phyloP scores from a whole-genome alignment of 169 alveolate genomes.

The Plasmodium inui region DNA sequence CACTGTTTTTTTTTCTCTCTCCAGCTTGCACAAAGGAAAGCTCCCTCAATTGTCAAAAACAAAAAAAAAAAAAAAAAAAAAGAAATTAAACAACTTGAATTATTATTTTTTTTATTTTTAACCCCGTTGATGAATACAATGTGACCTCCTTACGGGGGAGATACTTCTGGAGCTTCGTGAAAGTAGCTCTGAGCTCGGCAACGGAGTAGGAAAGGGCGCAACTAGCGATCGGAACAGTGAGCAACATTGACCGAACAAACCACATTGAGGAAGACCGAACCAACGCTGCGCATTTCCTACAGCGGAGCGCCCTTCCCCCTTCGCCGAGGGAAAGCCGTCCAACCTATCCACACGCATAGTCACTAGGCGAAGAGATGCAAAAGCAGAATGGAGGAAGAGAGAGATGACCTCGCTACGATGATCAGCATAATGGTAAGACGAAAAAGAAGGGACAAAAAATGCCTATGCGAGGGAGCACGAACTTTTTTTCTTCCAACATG shows the following conservation, averaged over 20 bases:
- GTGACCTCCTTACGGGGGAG: neutral
- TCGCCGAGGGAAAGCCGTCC: neutral
- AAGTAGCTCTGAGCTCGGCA: neutral
- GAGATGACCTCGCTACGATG: neutral
- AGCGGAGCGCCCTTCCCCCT: neutral
- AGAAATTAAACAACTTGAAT: neutral
- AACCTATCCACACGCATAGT: neutral
- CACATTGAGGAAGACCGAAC: neutral
- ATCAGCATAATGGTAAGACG: neutral
- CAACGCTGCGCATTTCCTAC: neutral
- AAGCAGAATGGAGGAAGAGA: neutral
- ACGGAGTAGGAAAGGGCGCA: neutral
- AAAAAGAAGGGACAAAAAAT: neutral
- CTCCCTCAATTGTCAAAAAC: neutral
- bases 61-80: neutral
- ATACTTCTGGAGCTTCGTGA: neutral
- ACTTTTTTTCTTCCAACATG: neutral
- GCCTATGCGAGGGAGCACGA: neutral
- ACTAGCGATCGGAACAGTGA: neutral
- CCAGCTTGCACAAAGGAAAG: neutral
- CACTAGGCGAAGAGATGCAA: neutral
- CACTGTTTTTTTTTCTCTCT: neutral
- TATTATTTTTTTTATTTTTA: no score
- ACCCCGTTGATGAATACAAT: neutral
- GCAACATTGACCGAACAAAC: neutral